phyloP scores from a whole-genome alignment of 495 filamentous ascomycete genomes.

The Aspergillus ostianus region DNA sequence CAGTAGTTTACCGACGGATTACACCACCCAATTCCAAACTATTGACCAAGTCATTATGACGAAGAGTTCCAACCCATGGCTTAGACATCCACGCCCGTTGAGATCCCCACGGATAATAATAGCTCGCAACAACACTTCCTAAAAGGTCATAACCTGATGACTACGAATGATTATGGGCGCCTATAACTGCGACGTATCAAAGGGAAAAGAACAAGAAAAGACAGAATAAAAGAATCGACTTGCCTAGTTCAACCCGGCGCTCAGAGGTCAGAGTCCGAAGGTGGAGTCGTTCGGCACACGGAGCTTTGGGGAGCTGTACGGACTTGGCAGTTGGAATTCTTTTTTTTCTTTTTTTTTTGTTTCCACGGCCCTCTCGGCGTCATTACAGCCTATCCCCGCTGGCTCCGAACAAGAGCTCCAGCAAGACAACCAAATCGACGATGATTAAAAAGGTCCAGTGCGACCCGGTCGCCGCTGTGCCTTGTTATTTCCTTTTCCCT shows the following conservation, averaged over 20 bases:
- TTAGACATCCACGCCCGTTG: neutral
- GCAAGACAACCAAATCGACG: constrained; percentile 7
- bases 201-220: neutral
- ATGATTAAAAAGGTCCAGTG: constrained; percentile 1
- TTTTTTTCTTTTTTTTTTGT: constrained; percentile 11
- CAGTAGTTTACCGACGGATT: neutral
- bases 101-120: neutral
- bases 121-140: neutral
- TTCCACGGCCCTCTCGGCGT: constrained; percentile 36
- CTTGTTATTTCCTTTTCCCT: constrained; percentile 13
- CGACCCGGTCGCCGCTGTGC: constrained; percentile 6
- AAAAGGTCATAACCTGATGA: neutral
- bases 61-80: neutral
- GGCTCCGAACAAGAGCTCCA: constrained; percentile 23
- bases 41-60: neutral
- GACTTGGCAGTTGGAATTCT: too few species aligned
- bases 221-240: constrained; percentile 8
- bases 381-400: constrained; percentile 32
- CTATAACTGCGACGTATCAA: neutral
- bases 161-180: neutral
- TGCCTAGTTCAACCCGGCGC: neutral
- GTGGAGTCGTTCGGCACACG: constrained; percentile 20
- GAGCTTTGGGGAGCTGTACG: constrained; percentile 16
- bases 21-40: neutral
- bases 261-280: constrained; percentile 8